Evolutionary conservation across 768 basidiomycete genomes (phyloP), one percentile per base, ranked within the genome.

Genomic region (Dentipellis fragilis): DNA sequence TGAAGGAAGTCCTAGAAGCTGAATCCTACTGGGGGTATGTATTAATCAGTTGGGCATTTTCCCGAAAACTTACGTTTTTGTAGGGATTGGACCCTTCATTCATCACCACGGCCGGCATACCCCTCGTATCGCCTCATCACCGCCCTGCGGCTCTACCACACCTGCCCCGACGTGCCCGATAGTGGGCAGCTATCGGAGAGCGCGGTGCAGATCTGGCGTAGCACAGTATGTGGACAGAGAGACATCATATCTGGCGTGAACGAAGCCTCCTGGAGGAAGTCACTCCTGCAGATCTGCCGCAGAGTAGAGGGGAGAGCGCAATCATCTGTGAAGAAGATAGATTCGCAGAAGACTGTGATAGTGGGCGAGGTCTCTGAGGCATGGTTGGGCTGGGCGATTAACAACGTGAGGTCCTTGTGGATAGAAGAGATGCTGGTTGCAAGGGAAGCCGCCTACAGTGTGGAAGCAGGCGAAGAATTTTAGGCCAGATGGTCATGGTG

Each of bases 21-120:
- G 78, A 85, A 61, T 81, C 82, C 2, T 97, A 95, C 66, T 95
- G 91, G 90, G 84, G 86, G 94, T 95, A 67, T 49, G 50, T 39
- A 17, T 45, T 34, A 6, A 55, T 55, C 45, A 54, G 46, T 12
- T 35, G 40, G 55, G 29, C 36, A 36, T 50, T 49, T 47, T 23
- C 35, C 48, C 50, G 39, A 36, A 46, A 12, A 40, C 21, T 36
- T 39, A 53, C 38, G 34, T 11, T 11, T n/a, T 14, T 10, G 14
- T 66, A 94, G 93, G 23, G 81, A 91, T 56, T 94, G 91, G 85
- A 87, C 83, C 1, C 67, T 95, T 22, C 82, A 93, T 60, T 71
- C 72, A 10, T 71, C 73, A 2, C 82, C 84, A 10, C 62, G 65
- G 3, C 78, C 85, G 14, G 81, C 83, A 11, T 78, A 86, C 60